Conservation (phyloP, 805 yeast genomes). For the Candida methanosorbosa region DNA sequence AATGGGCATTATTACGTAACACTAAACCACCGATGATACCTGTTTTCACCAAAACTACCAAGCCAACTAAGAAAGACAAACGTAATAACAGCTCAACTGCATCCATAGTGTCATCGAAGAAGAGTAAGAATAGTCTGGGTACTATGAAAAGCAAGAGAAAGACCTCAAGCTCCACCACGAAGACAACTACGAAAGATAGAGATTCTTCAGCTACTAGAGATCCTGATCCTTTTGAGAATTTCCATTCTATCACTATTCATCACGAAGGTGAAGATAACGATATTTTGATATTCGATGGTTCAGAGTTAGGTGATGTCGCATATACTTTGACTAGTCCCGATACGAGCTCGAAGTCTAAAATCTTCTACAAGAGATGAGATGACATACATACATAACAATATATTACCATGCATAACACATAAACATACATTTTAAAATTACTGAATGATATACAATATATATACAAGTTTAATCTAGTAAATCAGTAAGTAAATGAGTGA, state of each 20-base stretch:
- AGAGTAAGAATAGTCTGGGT: slow-evolving; percentile 40
- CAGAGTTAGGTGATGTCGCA: slow-evolving; percentile 44
- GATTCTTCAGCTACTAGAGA: too few species aligned
- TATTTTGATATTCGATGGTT: slow-evolving; percentile 37
- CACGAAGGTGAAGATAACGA: slow-evolving; percentile 53
- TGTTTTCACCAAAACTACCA: slow-evolving; percentile 31
- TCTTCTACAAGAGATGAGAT: slow-evolving; percentile 20
- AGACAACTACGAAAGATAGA: slow-evolving; percentile 4
- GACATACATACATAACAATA: too few species aligned
- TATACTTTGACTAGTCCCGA: slow-evolving; percentile 40
- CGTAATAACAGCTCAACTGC: not conserved
- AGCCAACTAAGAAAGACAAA: not conserved
- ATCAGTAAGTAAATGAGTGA: too few species aligned
- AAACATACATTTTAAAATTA: not conserved
- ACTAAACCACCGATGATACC: slow-evolving; percentile 97
- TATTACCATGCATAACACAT: too few species aligned
- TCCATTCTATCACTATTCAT: slow-evolving; percentile 79
- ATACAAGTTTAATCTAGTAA: too few species aligned
- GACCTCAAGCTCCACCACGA: slow-evolving; percentile 19
- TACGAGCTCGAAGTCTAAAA: slow-evolving; percentile 14
- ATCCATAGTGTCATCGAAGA: slow-evolving; percentile 1
- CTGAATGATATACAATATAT: too few species aligned
- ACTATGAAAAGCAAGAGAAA: slow-evolving; percentile 31
- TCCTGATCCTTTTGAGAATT: slow-evolving; percentile 74
- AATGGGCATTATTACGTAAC: slow-evolving; percentile 92